A percentile compares a stretch with the other conserved stretches of the same genome.
phyloP scores from a whole-genome alignment of 2,329 filamentous ascomycete genomes.

The Trichoderma arundinaceum region DNA sequence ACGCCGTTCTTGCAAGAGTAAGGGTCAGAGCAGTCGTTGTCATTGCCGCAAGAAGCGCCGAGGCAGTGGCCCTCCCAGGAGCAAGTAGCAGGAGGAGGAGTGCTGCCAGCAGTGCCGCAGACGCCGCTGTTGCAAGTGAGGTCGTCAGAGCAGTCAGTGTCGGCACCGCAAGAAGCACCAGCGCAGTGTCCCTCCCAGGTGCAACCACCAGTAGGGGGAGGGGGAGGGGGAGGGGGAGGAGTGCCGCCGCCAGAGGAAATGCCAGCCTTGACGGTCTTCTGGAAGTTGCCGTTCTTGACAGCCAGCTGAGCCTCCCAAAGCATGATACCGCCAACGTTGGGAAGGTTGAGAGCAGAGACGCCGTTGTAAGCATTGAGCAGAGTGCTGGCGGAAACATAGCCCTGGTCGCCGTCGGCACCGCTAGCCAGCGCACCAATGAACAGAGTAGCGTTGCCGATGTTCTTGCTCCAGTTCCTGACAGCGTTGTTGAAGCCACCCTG shows the following conservation, averaged over 20 bases:
- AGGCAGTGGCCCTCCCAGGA: constrained; percentile 26
- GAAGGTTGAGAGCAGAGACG: constrained; percentile 56
- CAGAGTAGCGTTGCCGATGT: constrained; percentile 64
- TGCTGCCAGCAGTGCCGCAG: constrained; percentile 8
- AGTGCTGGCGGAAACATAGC: constrained; percentile 55
- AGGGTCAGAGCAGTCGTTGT: constrained; percentile 26
- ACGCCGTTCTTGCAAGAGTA: constrained; percentile 26
- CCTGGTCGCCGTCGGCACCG: constrained; percentile 55
- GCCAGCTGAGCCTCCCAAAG: constrained; percentile 68
- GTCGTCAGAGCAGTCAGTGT: constrained; percentile 33
- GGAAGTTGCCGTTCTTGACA: constrained; percentile 56
- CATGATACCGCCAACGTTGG: constrained; percentile 69
- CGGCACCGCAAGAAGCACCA: constrained; percentile 27
- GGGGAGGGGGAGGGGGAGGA: constrained; percentile 13
- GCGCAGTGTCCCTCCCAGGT: constrained; percentile 35
- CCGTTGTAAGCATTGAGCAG: constrained; percentile 54
- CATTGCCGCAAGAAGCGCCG: constrained; percentile 11
- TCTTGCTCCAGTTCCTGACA: constrained; percentile 69
- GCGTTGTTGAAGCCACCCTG: constrained; percentile 62
- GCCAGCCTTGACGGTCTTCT: constrained; percentile 30
- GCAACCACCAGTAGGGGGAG: constrained; percentile 17
- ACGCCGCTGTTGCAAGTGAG: constrained; percentile 33
- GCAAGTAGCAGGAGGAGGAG: constrained; percentile 21
- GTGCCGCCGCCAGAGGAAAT: background rate
- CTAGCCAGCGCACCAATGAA: constrained; percentile 64